Evolutionary conservation across 2,329 filamentous ascomycete species (phyloP).

Genomic region (Neocucurbitaria cava): DNA sequence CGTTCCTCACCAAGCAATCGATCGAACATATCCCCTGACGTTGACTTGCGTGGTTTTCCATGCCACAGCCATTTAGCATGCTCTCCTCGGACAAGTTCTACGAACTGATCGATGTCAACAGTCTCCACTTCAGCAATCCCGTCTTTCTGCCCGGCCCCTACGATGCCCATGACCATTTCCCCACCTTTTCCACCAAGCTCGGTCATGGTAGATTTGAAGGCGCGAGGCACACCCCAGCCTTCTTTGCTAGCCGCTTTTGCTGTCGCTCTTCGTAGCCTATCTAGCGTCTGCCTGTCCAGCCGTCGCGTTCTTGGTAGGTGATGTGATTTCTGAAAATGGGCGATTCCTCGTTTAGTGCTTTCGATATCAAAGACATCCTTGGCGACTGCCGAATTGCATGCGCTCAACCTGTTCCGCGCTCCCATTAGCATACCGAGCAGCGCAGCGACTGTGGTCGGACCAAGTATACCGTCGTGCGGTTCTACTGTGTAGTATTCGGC

Average conservation of each 20-base stretch:
- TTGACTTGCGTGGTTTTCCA: constrained; percentile 78
- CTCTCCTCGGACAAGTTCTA: constrained; percentile 79
- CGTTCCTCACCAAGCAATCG: constrained; percentile 47
- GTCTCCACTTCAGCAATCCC: constrained; percentile 94
- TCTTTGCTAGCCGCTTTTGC: constrained; percentile 89
- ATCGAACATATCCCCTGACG: constrained; percentile 48
- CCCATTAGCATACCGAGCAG: constrained; percentile 88
- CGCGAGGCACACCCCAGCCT: constrained; percentile 89
- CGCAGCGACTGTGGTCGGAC: constrained; percentile 88
- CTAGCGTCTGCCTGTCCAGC: constrained; percentile 82
- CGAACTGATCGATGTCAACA: constrained; percentile 83
- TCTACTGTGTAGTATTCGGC: constrained; percentile 92
- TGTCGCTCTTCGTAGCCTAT: constrained; percentile 80
- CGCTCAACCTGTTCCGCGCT: constrained; percentile 85
- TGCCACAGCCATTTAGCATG: constrained; percentile 93
- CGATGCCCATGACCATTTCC: constrained; percentile 95
- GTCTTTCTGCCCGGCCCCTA: constrained; percentile 80
- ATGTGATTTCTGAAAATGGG: constrained; percentile 87
- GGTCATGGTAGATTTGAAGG: constrained; percentile 93
- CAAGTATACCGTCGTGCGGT: constrained; percentile 89
- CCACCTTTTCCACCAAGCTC: constrained; percentile 93
- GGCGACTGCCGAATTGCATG: constrained; percentile 79
- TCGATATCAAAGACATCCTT: constrained; percentile 93
- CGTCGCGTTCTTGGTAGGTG: constrained; percentile 79
- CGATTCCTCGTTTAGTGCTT: constrained; percentile 81